phyloP scores from a whole-genome alignment of 2,329 filamentous ascomycete genomes.

The Xylariaceae sp. region DNA sequence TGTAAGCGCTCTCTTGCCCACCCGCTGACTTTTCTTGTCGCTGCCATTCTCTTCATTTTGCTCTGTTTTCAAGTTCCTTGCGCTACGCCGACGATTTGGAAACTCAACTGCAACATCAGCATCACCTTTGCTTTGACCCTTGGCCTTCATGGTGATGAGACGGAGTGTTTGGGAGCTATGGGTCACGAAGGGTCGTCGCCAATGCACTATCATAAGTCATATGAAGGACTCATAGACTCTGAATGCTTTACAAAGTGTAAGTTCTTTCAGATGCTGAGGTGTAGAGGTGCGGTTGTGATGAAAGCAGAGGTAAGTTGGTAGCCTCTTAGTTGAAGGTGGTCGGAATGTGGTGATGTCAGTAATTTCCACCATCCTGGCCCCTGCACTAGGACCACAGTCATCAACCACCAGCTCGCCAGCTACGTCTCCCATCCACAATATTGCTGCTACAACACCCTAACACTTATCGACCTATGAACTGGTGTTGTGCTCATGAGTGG shows the following conservation, averaged over 20 bases:
- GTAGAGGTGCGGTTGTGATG: not conserved
- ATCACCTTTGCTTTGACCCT: constrained; percentile 2
- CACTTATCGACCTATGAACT: too few relatives aligned
- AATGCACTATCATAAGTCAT: not conserved
- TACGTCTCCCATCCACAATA: too few relatives aligned
- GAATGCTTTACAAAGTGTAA: not conserved
- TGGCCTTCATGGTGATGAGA: not conserved
- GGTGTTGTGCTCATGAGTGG: too few relatives aligned
- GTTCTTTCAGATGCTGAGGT: too few relatives aligned
- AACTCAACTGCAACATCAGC: not conserved
- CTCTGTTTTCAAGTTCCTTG: constrained; percentile 10
- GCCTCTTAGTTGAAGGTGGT: not conserved
- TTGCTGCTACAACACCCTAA: too few relatives aligned
- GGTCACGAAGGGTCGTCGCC: too few relatives aligned
- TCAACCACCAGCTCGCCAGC: too few relatives aligned
- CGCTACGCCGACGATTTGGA: constrained; percentile 19
- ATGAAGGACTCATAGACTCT: not conserved
- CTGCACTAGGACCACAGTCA: not conserved
- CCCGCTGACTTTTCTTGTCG: not conserved
- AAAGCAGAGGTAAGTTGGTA: not conserved
- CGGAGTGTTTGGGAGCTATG: not conserved
- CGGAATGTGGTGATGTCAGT: constrained; percentile 21
- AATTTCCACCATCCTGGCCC: not conserved
- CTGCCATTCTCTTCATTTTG: not conserved
- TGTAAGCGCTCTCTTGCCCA: constrained; percentile 9